phyloP scores from a whole-genome alignment of 306 rosid species.

The Phaseolus lunatus region DNA sequence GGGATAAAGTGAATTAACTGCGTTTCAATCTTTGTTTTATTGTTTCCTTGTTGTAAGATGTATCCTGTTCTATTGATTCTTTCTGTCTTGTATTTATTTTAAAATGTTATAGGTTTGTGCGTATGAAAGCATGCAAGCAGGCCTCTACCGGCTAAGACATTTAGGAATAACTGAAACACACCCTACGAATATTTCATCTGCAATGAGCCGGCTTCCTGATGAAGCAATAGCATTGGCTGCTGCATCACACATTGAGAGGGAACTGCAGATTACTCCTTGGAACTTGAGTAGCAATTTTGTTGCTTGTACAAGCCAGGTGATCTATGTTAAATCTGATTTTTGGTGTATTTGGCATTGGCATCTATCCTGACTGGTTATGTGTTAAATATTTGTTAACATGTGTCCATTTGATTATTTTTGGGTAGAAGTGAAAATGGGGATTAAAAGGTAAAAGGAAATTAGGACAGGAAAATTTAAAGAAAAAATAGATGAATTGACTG shows the following conservation, averaged over 20 bases:
- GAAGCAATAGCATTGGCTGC: conserved; percentile 98
- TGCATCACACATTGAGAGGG: conserved; percentile 97
- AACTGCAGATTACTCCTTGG: conserved; percentile 98
- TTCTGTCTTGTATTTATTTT: conserved; percentile 27
- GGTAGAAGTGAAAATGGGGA: conserved; percentile 20
- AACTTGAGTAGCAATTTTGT: conserved; percentile 96
- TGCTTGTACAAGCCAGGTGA: conserved; percentile 93
- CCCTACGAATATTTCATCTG: conserved; percentile 85
- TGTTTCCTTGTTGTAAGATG: conserved; percentile 17
- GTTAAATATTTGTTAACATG: conserved; percentile 19
- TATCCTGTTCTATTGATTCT: conserved; percentile 20
- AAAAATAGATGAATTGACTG: neutral
- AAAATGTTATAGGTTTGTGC: conserved; percentile 75
- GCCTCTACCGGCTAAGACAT: conserved; percentile 91
- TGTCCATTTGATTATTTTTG: neutral
- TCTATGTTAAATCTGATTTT: conserved; percentile 35
- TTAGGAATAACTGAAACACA: conserved; percentile 87
- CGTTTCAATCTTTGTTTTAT: conserved; percentile 3
- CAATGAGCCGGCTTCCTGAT: conserved; percentile 94
- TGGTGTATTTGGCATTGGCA: conserved; percentile 15
- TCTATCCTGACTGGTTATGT: conserved; percentile 27
- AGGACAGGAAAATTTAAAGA: neutral
- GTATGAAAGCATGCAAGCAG: conserved; percentile 99
- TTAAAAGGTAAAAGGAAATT: conserved; percentile 20
- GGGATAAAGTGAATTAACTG: conserved; percentile 7